Conservation (phyloP, 2,329 filamentous ascomycete species). For the Purpureocillium takamizusanense region DNA sequence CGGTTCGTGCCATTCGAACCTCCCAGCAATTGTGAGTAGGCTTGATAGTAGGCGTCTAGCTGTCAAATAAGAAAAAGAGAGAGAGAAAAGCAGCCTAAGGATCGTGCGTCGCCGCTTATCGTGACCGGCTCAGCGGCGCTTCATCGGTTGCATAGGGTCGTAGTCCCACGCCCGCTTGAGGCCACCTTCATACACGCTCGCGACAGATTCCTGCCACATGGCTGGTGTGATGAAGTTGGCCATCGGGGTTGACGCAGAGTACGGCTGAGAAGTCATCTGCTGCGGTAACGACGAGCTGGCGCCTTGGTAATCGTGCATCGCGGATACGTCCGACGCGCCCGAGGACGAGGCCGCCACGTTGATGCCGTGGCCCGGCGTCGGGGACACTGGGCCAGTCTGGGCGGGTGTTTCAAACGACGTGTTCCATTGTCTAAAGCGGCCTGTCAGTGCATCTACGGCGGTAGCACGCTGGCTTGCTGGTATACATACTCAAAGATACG, state of each 20-base stretch:
- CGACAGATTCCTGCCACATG: conserved; percentile 67
- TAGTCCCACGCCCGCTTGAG: conserved; percentile 56
- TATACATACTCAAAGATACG: conserved; percentile 81
- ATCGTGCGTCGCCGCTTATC: too few relatives aligned
- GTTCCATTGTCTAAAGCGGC: conserved; percentile 95
- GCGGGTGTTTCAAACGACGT: conserved; percentile 74
- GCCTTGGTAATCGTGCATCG: conserved; percentile 43
- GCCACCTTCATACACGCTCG: conserved; percentile 58
- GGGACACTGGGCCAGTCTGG: conserved; percentile 21
- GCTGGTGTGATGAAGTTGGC: conserved; percentile 57
- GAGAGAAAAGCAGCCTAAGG: too few relatives aligned
- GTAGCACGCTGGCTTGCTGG: too few relatives aligned
- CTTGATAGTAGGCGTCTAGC: too few relatives aligned
- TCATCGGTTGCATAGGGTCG: conserved; percentile 26
- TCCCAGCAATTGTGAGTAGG: too few relatives aligned
- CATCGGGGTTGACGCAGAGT: conserved; percentile 41
- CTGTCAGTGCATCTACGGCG: too few relatives aligned
- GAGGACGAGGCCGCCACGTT: conserved; percentile 39
- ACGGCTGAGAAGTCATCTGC: conserved; percentile 39
- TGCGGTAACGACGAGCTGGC: conserved; percentile 37
- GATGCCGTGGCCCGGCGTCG: conserved; percentile 39
- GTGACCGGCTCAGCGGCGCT: conserved; percentile 12
- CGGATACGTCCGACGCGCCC: conserved; percentile 44
- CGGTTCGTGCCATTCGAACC: too few relatives aligned
- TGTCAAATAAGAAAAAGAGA: too few relatives aligned